Evolutionary conservation across 768 basidiomycete genomes (phyloP).

Genomic region (Rhizopogon sp.): DNA sequence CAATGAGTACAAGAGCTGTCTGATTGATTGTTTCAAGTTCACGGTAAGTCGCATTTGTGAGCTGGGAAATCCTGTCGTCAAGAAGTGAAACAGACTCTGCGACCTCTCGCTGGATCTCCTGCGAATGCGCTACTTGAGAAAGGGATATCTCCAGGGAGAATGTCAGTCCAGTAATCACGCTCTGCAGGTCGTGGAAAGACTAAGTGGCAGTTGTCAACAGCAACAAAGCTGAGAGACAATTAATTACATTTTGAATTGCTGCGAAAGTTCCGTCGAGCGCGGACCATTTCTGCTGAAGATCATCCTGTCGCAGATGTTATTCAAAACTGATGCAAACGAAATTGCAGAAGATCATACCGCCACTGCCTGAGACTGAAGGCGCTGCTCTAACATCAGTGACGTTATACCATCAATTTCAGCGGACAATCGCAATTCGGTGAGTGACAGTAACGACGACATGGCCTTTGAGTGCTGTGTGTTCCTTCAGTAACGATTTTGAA

Average conservation of each 20-base stretch:
- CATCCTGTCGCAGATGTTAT: constrained; percentile 16
- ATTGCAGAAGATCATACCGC: constrained; percentile 13
- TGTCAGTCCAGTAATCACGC: constrained; percentile 2
- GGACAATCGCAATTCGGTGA: background rate
- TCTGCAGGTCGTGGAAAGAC: constrained; percentile 2
- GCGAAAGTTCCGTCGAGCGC: constrained; percentile 18
- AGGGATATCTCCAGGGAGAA: constrained; percentile 27
- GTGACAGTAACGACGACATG: constrained; percentile 12
- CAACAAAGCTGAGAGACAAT: constrained; percentile 8
- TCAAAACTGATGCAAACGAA: constrained; percentile 4
- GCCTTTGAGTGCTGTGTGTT: constrained; percentile 20
- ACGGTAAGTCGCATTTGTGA: constrained; percentile 33
- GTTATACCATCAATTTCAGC: background rate
- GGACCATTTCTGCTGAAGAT: constrained; percentile 23
- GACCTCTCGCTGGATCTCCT: constrained; percentile 32
- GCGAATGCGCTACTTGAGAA: constrained; percentile 26
- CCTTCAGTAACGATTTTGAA: background rate
- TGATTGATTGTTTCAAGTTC: constrained; percentile 46
- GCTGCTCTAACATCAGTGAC: background rate
- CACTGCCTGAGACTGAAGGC: background rate
- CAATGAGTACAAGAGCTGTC: constrained; percentile 30
- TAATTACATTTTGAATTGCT: constrained; percentile 25
- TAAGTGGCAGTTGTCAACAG: constrained; percentile 10
- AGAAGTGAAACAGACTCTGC: constrained; percentile 32
- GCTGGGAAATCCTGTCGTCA: constrained; percentile 27